phyloP scores from a whole-genome alignment of 345 rosid species.

The Euphorbia peplus region DNA sequence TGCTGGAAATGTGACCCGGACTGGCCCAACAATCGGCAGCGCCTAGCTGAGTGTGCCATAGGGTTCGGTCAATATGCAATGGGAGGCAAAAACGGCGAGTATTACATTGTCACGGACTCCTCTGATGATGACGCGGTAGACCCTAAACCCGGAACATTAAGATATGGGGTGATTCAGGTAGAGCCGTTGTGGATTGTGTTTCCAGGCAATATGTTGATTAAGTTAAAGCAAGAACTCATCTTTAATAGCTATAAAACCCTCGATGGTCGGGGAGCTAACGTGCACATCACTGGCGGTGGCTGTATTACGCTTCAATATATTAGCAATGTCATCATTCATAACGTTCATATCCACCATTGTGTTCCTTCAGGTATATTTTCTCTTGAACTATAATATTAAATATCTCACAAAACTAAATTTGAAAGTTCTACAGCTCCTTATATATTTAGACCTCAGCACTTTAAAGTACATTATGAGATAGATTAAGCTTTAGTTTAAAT shows the following conservation, averaged over 20 bases:
- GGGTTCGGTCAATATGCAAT: conserved; percentile 94
- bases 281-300: conserved; percentile 89
- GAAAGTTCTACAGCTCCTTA: too few species aligned
- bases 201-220: conserved; percentile 78
- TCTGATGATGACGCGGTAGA: conserved; percentile 78
- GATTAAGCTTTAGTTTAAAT: too few species aligned
- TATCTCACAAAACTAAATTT: too few species aligned
- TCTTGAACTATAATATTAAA: too few species aligned
- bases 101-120: conserved; percentile 83
- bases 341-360: conserved; percentile 86
- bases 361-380: conserved; percentile 54
- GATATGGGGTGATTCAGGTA: conserved; percentile 86
- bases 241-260: conserved; percentile 93
- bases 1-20: conserved; percentile 98
- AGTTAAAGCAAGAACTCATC: conserved; percentile 73
- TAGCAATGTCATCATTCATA: conserved; percentile 85
- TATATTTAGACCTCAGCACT: too few species aligned
- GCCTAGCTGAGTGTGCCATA: conserved; percentile 83
- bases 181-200: conserved; percentile 97
- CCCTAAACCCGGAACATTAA: conserved; percentile 84
- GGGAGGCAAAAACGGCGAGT: conserved; percentile 87
- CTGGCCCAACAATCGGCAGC: conserved; percentile 88
- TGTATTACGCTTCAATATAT: conserved; percentile 92
- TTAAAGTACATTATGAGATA: too few species aligned
- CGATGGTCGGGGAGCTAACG: conserved; percentile 95